These are phyloP conservation scores for Pseudoscleropodium purum DNA, from an alignment of 225 moss, liverwort and hornwort species.

Conservation along the genomic window DNA sequence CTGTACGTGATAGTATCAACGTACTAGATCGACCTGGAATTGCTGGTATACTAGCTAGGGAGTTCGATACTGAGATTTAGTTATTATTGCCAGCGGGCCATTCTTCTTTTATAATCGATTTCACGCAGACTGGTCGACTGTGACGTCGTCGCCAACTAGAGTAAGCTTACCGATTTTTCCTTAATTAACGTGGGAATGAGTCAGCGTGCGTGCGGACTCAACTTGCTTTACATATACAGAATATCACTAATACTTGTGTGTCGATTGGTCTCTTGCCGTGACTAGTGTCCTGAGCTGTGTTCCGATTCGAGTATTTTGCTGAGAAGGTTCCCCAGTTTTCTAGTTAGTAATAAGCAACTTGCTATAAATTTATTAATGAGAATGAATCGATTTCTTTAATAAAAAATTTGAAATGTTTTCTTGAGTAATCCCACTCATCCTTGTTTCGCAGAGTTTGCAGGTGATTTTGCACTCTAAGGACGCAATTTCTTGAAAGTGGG, in stretches of 20 bases:
- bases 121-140: neutral
- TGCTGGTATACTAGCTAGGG: neutral
- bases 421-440: neutral
- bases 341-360: neutral
- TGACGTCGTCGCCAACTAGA: neutral
- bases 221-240: neutral
- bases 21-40: neutral
- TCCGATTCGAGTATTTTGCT: neutral
- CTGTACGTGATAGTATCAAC: too few relatives aligned
- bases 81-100: neutral
- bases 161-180: neutral
- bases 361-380: neutral
- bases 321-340: neutral
- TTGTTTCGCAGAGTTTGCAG: neutral
- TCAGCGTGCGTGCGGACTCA: neutral
- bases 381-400: neutral
- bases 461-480: neutral
- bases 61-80: neutral
- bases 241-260: neutral
- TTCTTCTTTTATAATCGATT: neutral
- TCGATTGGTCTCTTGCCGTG: neutral
- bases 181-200: neutral
- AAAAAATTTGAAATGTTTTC: neutral
- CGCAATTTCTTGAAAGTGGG: neutral
- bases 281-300: neutral